These are phyloP conservation scores for Termitomyces sp. DNA, from an alignment of 768 basidiomycete genomes.

Conservation along the genomic window DNA sequence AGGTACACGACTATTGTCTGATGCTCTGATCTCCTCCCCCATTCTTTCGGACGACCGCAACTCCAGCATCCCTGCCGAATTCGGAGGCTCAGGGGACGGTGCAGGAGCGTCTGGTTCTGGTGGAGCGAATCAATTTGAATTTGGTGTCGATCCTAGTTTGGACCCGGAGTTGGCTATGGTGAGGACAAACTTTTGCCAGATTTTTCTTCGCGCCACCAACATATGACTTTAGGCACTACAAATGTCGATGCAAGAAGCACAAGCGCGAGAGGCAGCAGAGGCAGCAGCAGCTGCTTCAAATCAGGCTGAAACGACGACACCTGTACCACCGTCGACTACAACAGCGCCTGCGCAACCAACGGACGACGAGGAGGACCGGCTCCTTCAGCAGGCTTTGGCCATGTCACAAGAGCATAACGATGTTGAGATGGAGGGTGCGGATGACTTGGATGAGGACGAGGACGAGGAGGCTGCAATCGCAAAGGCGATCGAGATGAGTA, in stretches of 20 bases:
- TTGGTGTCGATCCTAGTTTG: constrained; percentile 90
- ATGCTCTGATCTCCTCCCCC: constrained; percentile 74
- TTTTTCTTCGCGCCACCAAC: neutral
- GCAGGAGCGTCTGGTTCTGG: constrained; percentile 44
- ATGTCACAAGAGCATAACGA: constrained; percentile 54
- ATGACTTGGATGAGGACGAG: constrained; percentile 48
- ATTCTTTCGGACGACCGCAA: constrained; percentile 76
- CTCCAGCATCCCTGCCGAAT: constrained; percentile 65
- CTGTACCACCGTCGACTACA: constrained; percentile 23
- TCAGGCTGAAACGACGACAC: constrained; percentile 29
- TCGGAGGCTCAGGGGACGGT: constrained; percentile 44
- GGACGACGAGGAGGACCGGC: constrained; percentile 75
- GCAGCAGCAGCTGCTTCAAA: constrained; percentile 35
- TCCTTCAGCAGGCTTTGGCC: constrained; percentile 74
- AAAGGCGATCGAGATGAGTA: constrained; percentile 90
- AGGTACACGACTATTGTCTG: constrained; percentile 78
- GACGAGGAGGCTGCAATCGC: constrained; percentile 90
- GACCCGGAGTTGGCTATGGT: constrained; percentile 98
- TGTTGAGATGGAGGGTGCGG: constrained; percentile 44
- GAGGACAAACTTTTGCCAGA: constrained; percentile 16
- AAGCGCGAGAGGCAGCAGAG: constrained; percentile 65
- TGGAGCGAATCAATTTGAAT: constrained; percentile 63
- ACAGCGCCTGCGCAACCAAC: constrained; percentile 38
- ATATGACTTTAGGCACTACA: constrained; percentile 69
- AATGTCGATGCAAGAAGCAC: constrained; percentile 96